A percentile compares a stretch with the other conserved stretches of the same genome.
Conservation (phyloP, 2,329 filamentous ascomycete genomes). For the Monilinia vaccinii-corymbosi region DNA sequence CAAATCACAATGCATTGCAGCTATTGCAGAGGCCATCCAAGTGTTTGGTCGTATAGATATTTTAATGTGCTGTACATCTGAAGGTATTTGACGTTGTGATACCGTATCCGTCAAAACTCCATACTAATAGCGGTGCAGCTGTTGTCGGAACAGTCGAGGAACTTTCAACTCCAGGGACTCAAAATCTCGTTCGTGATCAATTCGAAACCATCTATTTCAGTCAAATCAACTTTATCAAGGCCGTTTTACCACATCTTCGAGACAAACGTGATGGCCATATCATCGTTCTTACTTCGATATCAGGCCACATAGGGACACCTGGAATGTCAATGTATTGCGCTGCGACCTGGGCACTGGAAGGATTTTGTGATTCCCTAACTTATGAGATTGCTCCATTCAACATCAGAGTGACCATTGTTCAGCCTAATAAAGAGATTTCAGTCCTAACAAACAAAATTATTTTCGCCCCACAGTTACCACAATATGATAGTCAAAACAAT, state of each 20-base stretch:
- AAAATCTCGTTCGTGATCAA: constrained; percentile 76
- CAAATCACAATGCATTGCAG: constrained; percentile 41
- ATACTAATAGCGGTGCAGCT: constrained; percentile 38
- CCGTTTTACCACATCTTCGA: constrained; percentile 70
- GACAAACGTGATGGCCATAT: constrained; percentile 79
- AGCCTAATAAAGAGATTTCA: constrained; percentile 88
- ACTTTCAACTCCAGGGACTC: constrained; percentile 62
- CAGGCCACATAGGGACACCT: constrained; percentile 86
- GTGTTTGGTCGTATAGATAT: constrained; percentile 85
- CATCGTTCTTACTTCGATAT: constrained; percentile 80
- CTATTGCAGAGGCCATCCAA: constrained; percentile 76
- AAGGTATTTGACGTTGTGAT: constrained; percentile 44
- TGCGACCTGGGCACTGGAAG: constrained; percentile 89
- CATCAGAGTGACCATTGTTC: constrained; percentile 89
- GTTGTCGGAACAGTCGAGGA: constrained; percentile 90
- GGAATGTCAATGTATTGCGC: constrained; percentile 87
- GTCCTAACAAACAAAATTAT: constrained; percentile 80
- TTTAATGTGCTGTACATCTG: constrained; percentile 78
- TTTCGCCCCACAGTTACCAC: constrained; percentile 68
- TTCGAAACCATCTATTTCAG: constrained; percentile 95
- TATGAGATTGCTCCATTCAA: constrained; percentile 98
- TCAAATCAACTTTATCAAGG: constrained; percentile 92
- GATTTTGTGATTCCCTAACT: constrained; percentile 88
- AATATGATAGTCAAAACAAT: constrained; percentile 59
- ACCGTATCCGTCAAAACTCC: fast-evolving